phyloP scores from a whole-genome alignment of 345 rosid genomes.

The Hibiscus syriacus region DNA sequence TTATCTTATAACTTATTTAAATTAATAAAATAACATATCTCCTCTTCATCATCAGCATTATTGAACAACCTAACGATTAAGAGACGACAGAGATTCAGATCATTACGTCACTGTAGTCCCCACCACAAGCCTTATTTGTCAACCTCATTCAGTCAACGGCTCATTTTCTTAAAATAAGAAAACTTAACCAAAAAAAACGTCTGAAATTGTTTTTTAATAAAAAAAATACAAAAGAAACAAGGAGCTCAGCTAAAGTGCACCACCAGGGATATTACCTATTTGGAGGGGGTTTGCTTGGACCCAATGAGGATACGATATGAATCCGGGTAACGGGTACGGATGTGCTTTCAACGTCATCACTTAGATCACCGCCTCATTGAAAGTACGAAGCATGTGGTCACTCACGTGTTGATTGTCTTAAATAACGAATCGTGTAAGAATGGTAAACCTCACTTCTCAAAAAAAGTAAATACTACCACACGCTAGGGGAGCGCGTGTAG shows the following conservation, averaged over 20 bases:
- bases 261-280: background rate
- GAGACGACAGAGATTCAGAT: conserved; percentile 30
- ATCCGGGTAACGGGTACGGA: conserved; percentile 10
- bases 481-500: too few relatives aligned
- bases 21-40: too few relatives aligned
- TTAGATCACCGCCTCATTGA: background rate
- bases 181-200: background rate
- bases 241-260: conserved; percentile 5
- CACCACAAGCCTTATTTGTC: conserved; percentile 8
- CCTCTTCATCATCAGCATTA: too few relatives aligned
- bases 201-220: background rate
- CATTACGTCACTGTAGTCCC: conserved; percentile 20
- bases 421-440: background rate
- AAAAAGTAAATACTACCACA: too few relatives aligned
- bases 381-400: background rate
- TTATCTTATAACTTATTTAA: too few relatives aligned
- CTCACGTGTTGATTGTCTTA: conserved; percentile 13
- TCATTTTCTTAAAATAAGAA: background rate
- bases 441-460: too few relatives aligned
- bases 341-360: background rate
- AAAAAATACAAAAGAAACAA: background rate
- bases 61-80: too few relatives aligned
- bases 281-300: background rate
- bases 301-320: background rate
- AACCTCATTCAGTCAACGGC: conserved; percentile 2